These are phyloP conservation scores for Sporobolomyces roseus DNA, from an alignment of 768 basidiomycete species.

Conservation along the genomic window DNA sequence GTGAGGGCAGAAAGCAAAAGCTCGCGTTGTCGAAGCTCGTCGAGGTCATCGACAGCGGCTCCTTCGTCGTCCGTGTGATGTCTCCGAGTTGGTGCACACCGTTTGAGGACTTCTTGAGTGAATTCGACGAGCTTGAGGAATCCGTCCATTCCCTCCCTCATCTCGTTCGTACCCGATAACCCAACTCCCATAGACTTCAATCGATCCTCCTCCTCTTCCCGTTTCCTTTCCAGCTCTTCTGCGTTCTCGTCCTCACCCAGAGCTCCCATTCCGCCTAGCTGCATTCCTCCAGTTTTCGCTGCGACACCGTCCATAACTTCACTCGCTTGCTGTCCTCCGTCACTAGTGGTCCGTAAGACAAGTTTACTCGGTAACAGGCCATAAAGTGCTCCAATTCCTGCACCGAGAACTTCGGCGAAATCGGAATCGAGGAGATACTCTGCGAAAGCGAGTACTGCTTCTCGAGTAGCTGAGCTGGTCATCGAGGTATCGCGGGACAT, in stretches of 20 bases:
- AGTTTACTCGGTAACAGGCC: slow-evolving; percentile 85
- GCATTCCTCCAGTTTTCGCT: slow-evolving; percentile 56
- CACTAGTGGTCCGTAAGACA: slow-evolving; percentile 55
- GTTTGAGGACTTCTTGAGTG: slow-evolving; percentile 74
- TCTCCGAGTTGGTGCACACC: not conserved
- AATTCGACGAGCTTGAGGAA: slow-evolving; percentile 88
- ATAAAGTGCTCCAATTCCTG: slow-evolving; percentile 87
- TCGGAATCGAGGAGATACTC: slow-evolving; percentile 96
- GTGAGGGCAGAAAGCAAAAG: slow-evolving; percentile 76
- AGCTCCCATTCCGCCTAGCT: slow-evolving; percentile 63
- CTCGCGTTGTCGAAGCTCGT: slow-evolving; percentile 48
- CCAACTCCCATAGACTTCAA: slow-evolving; percentile 60
- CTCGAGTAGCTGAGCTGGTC: slow-evolving; percentile 50
- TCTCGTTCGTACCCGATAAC: slow-evolving; percentile 68
- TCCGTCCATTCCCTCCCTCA: slow-evolving; percentile 75
- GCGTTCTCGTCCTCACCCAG: slow-evolving; percentile 53
- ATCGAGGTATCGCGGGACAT: not conserved
- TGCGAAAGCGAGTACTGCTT: slow-evolving; percentile 79
- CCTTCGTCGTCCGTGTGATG: not conserved
- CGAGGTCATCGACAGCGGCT: slow-evolving; percentile 6
- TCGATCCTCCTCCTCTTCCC: slow-evolving; percentile 55
- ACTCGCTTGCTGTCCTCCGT: slow-evolving; percentile 44
- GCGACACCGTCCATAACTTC: slow-evolving; percentile 32
- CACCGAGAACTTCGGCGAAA: slow-evolving; percentile 93
- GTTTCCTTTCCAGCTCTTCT: slow-evolving; percentile 25